phyloP scores from a whole-genome alignment of 2,329 filamentous ascomycete species.

The Diplocarpon mali region DNA sequence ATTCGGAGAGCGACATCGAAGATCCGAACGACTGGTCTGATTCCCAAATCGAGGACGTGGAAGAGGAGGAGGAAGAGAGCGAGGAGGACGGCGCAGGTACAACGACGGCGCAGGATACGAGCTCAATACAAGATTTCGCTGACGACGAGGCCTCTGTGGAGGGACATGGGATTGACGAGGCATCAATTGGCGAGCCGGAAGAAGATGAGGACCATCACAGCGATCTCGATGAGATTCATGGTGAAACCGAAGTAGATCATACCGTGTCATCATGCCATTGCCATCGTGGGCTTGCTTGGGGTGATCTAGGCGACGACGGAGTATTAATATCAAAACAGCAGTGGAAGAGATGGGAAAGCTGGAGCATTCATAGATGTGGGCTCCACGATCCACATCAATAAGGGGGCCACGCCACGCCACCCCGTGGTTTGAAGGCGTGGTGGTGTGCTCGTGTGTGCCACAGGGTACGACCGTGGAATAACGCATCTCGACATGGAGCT shows the following conservation, averaged over 20 bases:
- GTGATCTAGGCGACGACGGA: constrained; percentile 37
- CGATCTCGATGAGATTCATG: constrained; percentile 8
- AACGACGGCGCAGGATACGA: background rate
- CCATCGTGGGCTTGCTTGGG: constrained; percentile 8
- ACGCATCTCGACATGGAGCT: too few species aligned
- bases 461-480: too few species aligned
- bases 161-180: constrained; percentile 16
- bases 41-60: background rate
- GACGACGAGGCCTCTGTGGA: constrained; percentile 1
- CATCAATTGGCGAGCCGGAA: constrained; percentile 15
- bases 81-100: constrained; percentile 14
- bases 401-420: constrained; percentile 8
- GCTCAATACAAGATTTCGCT: background rate
- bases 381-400: constrained; percentile 11
- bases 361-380: constrained; percentile 37
- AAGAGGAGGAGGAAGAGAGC: constrained; percentile 24
- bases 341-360: constrained; percentile 44
- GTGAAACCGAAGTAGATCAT: background rate
- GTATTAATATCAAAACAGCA: constrained; percentile 34
- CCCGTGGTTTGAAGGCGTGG: background rate
- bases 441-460: background rate
- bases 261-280: constrained; percentile 1
- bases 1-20: constrained; percentile 24
- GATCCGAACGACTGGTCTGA: constrained; percentile 14
- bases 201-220: constrained; percentile 7